Percentiles rank a stretch among this genome's conserved stretches.
phyloP scores from a whole-genome alignment of 2,329 filamentous ascomycete genomes.

The Laburnicola sp. region DNA sequence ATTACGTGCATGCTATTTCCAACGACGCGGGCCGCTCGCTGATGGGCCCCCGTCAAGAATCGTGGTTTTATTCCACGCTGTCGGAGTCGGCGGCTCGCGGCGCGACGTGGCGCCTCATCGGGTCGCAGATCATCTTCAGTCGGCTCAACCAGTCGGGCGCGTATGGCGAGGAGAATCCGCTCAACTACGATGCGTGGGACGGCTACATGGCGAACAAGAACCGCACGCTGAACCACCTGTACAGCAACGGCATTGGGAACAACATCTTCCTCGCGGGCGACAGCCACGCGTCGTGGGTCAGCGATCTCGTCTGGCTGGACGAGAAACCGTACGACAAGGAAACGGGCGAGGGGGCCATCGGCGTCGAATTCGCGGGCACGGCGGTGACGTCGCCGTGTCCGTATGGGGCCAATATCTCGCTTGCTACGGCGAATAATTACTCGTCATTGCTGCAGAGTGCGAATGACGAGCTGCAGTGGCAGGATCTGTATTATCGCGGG shows the following conservation, averaged over 20 bases:
- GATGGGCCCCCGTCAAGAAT: constrained; percentile 73
- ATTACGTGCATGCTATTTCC: constrained; percentile 64
- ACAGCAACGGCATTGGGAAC: constrained; percentile 69
- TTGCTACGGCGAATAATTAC: constrained; percentile 54
- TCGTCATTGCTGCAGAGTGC: constrained; percentile 40
- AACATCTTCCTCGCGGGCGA: constrained; percentile 75
- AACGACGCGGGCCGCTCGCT: constrained; percentile 69
- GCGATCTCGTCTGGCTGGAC: constrained; percentile 52
- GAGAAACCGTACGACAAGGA: constrained; percentile 45
- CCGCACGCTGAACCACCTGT: constrained; percentile 68
- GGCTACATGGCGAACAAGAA: constrained; percentile 73
- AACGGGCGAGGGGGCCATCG: constrained; percentile 48
- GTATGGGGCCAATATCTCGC: constrained; percentile 61
- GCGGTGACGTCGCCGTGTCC: constrained; percentile 66
- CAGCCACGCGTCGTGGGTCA: constrained; percentile 65
- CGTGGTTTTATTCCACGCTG: constrained; percentile 62
- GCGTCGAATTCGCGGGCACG: constrained; percentile 62
- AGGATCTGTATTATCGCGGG: constrained; percentile 72
- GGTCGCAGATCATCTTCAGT: constrained; percentile 71
- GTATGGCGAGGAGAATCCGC: constrained; percentile 49
- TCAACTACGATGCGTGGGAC: constrained; percentile 64
- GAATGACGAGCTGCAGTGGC: constrained; percentile 71
- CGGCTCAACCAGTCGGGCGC: constrained; percentile 55
- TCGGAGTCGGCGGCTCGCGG: constrained; percentile 63
- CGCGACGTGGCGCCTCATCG: constrained; percentile 71